phyloP scores from a whole-genome alignment of 2,329 filamentous ascomycete genomes.

The Parastagonospora avenae region DNA sequence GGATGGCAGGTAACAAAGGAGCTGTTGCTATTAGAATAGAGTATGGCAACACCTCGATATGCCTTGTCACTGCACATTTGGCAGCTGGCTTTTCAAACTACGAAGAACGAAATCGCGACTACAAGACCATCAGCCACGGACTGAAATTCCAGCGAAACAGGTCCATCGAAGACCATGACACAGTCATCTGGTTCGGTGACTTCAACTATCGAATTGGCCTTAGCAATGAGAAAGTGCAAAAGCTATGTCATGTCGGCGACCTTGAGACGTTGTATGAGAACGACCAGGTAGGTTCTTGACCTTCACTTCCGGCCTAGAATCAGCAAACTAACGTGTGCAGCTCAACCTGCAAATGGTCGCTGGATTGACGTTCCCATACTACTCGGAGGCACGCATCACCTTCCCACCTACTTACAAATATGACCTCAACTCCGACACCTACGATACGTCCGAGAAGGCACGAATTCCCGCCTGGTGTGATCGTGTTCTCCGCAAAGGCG shows the following conservation, averaged over 20 bases:
- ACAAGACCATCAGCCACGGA: slow-evolving; percentile 84
- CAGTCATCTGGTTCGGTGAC: slow-evolving; percentile 90
- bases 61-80: slow-evolving; percentile 94
- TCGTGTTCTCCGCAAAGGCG: slow-evolving; percentile 84
- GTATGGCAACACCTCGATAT: slow-evolving; percentile 88
- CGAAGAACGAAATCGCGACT: slow-evolving; percentile 93
- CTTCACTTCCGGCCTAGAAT: not conserved
- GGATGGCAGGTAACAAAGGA: slow-evolving; percentile 97
- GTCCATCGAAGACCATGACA: slow-evolving; percentile 88
- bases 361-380: slow-evolving; percentile 86
- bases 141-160: slow-evolving; percentile 89
- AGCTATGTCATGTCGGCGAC: slow-evolving; percentile 73
- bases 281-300: slow-evolving; percentile 69
- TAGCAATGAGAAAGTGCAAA: slow-evolving; percentile 75
- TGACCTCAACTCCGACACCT: slow-evolving; percentile 83
- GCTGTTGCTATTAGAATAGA: slow-evolving; percentile 96
- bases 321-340: slow-evolving; percentile 51
- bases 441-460: slow-evolving; percentile 93
- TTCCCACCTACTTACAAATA: slow-evolving; percentile 97
- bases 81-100: slow-evolving; percentile 97
- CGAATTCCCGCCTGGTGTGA: slow-evolving; percentile 98
- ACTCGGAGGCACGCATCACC: slow-evolving; percentile 84
- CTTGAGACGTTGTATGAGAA: slow-evolving; percentile 85
- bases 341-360: slow-evolving; percentile 96
- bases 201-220: slow-evolving; percentile 98